Percentiles rank a stretch among this genome's conserved stretches.
Evolutionary conservation across 768 basidiomycete genomes (phyloP).

Genomic region (Mycena galopus): DNA sequence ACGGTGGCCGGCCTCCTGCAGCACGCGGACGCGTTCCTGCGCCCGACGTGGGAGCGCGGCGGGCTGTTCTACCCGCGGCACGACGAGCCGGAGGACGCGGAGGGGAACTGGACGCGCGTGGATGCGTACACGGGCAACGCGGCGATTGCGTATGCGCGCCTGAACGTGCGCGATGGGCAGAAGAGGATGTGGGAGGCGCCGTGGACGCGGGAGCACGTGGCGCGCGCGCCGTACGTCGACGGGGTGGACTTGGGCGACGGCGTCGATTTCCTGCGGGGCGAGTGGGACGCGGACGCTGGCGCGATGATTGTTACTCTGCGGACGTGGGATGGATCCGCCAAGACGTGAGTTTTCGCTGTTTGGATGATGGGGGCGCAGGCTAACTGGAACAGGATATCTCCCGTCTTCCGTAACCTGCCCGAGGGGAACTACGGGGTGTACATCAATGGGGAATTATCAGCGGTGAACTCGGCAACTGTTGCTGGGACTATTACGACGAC

Average conservation of each 20-base stretch:
- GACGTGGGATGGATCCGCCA: slow-evolving; percentile 21
- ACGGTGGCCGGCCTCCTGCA: slow-evolving; percentile 19
- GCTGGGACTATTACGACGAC: not conserved
- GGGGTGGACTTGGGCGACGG: slow-evolving; percentile 23
- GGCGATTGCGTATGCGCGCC: slow-evolving; percentile 26
- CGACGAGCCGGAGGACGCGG: slow-evolving; percentile 19
- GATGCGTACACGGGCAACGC: slow-evolving; percentile 28
- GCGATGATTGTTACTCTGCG: slow-evolving; percentile 29
- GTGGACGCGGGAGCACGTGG: slow-evolving; percentile 23
- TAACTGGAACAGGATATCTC: slow-evolving; percentile 10
- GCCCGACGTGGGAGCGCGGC: slow-evolving; percentile 30
- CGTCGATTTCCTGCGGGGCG: slow-evolving; percentile 24
- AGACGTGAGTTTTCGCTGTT: slow-evolving; percentile 1
- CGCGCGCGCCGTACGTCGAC: slow-evolving; percentile 17
- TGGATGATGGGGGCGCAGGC: not conserved
- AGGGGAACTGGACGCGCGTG: slow-evolving; percentile 24
- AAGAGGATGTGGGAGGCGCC: slow-evolving; percentile 29
- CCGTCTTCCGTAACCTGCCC: slow-evolving; percentile 27
- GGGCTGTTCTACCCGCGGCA: slow-evolving; percentile 29
- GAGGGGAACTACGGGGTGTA: slow-evolving; percentile 26
- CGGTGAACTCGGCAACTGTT: not conserved
- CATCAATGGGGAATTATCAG: not conserved
- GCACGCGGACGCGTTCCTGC: slow-evolving; percentile 27
- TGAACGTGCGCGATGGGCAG: slow-evolving; percentile 34
- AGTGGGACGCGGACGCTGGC: slow-evolving; percentile 23